Evolutionary conservation across 2,329 filamentous ascomycete genomes (phyloP).

Genomic region (Arachnomyces sp.): DNA sequence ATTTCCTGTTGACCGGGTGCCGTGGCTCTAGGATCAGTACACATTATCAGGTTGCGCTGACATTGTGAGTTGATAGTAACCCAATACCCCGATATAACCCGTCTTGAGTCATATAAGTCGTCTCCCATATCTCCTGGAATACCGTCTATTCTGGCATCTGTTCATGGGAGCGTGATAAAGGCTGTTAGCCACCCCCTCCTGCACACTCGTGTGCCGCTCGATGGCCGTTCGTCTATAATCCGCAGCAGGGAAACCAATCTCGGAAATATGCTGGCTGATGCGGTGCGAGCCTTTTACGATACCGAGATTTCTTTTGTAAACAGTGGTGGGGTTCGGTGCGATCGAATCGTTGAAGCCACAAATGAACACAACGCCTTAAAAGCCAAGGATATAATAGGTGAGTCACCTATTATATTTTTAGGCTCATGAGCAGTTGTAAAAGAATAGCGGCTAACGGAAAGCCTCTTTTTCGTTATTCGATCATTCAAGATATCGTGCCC

Average conservation of each 20-base stretch:
- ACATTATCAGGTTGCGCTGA: too few relatives aligned
- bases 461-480: too few relatives aligned
- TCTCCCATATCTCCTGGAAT: conserved; percentile 1
- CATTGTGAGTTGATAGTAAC: conserved; percentile 7
- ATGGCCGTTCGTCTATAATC: conserved; percentile 14
- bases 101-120: not conserved
- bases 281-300: conserved; percentile 18
- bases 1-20: too few relatives aligned
- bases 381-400: conserved; percentile 18
- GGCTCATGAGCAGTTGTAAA: too few relatives aligned
- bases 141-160: conserved; percentile 1
- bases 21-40: too few relatives aligned
- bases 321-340: conserved; percentile 18
- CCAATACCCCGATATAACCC: conserved; percentile 10
- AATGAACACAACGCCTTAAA: conserved; percentile 7
- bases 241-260: conserved; percentile 19
- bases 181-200: conserved; percentile 15
- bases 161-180: conserved; percentile 14
- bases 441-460: not conserved
- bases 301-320: conserved; percentile 20
- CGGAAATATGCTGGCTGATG: conserved; percentile 20
- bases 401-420: not conserved
- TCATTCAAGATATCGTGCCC: conserved; percentile 16
- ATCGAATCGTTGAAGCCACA: conserved; percentile 11
- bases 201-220: conserved; percentile 12